Evolutionary conservation across 345 rosid species (phyloP), one percentile per base, ranked within the genome.

Genomic region (Arabidopsis arenosa): DNA sequence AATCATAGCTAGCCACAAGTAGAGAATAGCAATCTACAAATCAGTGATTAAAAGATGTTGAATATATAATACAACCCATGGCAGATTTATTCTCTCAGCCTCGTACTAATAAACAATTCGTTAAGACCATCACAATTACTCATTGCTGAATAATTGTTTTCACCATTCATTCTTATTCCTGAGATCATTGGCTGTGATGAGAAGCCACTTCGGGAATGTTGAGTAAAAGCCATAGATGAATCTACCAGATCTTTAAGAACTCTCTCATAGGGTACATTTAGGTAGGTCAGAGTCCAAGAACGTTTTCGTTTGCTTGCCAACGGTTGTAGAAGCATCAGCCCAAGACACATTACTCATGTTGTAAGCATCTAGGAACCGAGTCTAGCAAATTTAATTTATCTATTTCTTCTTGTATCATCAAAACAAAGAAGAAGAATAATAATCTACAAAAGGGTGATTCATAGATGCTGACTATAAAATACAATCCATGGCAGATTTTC

Each of bases 201-300:
- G 47, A 76, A 30, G 66, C 80, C 82, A 68, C 65, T 84, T 80
- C 84, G 86, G 12, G 70, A 32, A 14, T 77, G 82, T 78, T 85
- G 92, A 62, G 68, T 77, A 65, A 81, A 75, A 15, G 72, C 52
- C 13, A 84, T 44, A 13, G 87, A 79, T 60, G 92, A 84, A 56
- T 90, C 97, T 5, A 74, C 83, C 70, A 88, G 65, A 70, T 95
- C 99, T 78, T 95, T 96, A 7, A 81, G 77, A 30, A 89, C 79
- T 80, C 90, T 88, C 68, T 92, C 97, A 79, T 88, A 97, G 5
- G 99, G 75, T 47, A 90, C 87, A 87, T 95, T 95, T 53, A 95
- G 72, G 84, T 95, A 21, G 23, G 23, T 21, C 97, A 81, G 92
- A 74, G 72, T 92, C 97, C 75, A 95, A 69, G 0, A 78, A 81